Base-by-base conservation (phyloP, 495 filamentous ascomycete genomes). In the Trichoderma gamsii region DNA sequence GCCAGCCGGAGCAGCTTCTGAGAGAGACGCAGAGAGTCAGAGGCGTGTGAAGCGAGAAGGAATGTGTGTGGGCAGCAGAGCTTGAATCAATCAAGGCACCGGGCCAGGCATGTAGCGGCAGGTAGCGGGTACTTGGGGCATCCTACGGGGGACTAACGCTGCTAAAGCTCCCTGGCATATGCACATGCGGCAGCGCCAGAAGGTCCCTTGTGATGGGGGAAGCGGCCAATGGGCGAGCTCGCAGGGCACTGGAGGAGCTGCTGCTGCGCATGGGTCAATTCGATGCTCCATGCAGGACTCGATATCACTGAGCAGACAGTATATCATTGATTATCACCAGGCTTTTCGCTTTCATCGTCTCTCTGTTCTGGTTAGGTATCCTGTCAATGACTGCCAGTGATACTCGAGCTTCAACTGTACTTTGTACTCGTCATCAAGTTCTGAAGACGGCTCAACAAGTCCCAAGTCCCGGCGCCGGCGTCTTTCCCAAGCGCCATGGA, bases 191-290 rank as follows among this genome's bases (percentile, higher is more conserved):
- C 52, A 61, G 15, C 25, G n/a, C 15, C 52, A 61, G 52, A 61
- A 61, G 25, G 52, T 61, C 52, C 65, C 65, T 66, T 32, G 43
- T 66, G 65, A 66, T 66, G 52, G 5, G 52, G 52, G 4, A 18
- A 21, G 41, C 18, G 41, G 65, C 65, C 65, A 66, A 66, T 66
- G 65, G 65, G 32, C 18, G 65, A 66, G 65, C 41, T 66, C 49
- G 65, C 32, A 35, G 32, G 32, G 32, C 32, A 35, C 6, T 35
- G 32, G 32, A 35, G 32, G 32, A 35, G 32, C 32, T 35, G 32
- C 6, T 35, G 32, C 32, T 35, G 32, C 32, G 32, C 32, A 35
- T 35, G 32, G 32, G 6, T 35, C 32, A 35, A 35, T 35, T 2
- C 3, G 32, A 35, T 35, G 32, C 32, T 35, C n/a, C n/a, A n/a